Percentiles rank a stretch among this genome's conserved stretches.
Conservation (phyloP, 108 stramenopile species). For the Pseudonitzschia delicatissima region DNA sequence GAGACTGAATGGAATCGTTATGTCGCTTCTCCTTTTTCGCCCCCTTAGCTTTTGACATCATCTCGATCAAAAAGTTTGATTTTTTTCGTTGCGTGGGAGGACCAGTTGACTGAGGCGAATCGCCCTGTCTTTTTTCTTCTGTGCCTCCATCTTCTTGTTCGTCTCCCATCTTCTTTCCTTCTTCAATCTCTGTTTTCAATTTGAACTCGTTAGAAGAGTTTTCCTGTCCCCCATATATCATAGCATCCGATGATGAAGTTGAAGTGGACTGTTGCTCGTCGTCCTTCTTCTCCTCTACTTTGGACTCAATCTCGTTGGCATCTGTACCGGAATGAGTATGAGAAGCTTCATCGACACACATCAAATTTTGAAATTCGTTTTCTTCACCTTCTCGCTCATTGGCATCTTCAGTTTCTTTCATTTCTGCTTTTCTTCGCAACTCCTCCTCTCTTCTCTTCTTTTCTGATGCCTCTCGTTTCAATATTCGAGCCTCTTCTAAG, state of each 20-base stretch:
- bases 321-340: too few species aligned
- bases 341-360: neutral
- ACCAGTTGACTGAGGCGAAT: too few species aligned
- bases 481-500: neutral
- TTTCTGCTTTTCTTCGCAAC: neutral
- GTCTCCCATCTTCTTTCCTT: too few species aligned
- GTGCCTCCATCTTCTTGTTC: too few species aligned
- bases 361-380: neutral
- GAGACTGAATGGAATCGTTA: neutral
- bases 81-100: neutral
- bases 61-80: neutral
- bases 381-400: neutral
- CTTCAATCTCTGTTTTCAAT: too few species aligned
- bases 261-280: too few species aligned
- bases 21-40: neutral
- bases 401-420: neutral
- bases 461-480: neutral
- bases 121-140: too few species aligned
- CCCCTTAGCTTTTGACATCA: too few species aligned
- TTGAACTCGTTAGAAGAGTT: too few species aligned
- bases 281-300: neutral
- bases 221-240: too few species aligned
- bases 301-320: neutral
- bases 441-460: slow-evolving; percentile 3
- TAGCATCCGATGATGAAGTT: too few species aligned